These are phyloP conservation scores for Pilatotrama ljubarskyi DNA, from an alignment of 768 basidiomycete genomes.

Conservation along the genomic window DNA sequence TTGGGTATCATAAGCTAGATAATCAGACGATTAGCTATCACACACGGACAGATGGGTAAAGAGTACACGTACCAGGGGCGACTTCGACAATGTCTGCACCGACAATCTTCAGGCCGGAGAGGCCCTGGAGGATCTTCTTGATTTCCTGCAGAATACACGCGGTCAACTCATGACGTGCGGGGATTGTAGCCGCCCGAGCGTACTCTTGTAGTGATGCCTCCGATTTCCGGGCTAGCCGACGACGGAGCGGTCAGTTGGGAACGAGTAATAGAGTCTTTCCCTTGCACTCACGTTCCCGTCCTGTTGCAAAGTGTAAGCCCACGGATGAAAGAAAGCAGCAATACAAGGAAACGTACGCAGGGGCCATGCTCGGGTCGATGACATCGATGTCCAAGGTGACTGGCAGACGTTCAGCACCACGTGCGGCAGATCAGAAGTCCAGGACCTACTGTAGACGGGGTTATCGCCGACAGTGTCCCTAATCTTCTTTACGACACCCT, in stretches of 20 bases:
- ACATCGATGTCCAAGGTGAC: slow-evolving; percentile 25
- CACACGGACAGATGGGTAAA: too few species aligned
- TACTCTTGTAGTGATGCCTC: slow-evolving; percentile 35
- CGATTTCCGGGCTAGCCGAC: slow-evolving; percentile 31
- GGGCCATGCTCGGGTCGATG: slow-evolving; percentile 23
- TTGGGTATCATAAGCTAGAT: slow-evolving; percentile 28
- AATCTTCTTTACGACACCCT: slow-evolving; percentile 35
- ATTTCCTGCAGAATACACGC: slow-evolving; percentile 26
- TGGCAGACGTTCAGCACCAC: not conserved
- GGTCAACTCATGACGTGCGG: not conserved
- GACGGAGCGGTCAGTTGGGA: not conserved
- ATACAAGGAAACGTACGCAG: slow-evolving; percentile 15
- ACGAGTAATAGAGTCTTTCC: not conserved
- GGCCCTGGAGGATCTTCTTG: slow-evolving; percentile 38
- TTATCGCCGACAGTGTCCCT: slow-evolving; percentile 35
- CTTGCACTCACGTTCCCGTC: slow-evolving; percentile 27
- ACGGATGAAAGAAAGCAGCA: not conserved
- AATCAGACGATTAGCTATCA: not conserved
- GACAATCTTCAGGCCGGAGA: slow-evolving; percentile 38
- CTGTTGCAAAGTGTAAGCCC: slow-evolving; percentile 6
- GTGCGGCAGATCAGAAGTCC: too few species aligned
- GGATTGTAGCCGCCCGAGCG: not conserved
- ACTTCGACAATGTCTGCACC: slow-evolving; percentile 37
- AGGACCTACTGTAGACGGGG: slow-evolving; percentile 33
- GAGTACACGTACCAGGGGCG: slow-evolving; percentile 26